A percentile compares a stretch with the other conserved stretches of the same genome.
These are phyloP conservation scores for Colletotrichum magnum DNA, from an alignment of 2,329 filamentous ascomycete genomes.

Conservation along the genomic window DNA sequence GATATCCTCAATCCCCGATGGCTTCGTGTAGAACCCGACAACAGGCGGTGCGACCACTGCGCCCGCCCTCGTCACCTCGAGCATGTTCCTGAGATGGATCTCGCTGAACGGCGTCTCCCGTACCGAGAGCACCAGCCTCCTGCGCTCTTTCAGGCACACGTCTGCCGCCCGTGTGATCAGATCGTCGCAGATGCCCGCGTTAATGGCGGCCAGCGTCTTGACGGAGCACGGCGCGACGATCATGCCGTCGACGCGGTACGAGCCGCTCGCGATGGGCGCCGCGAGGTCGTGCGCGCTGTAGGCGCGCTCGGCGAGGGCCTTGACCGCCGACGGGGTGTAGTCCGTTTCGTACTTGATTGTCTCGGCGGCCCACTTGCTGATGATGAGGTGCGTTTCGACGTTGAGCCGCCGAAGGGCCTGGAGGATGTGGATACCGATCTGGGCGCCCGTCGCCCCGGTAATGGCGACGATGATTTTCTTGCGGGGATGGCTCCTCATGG, in stretches of 20 bases:
- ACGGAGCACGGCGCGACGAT: constrained; percentile 63
- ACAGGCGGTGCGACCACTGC: constrained; percentile 62
- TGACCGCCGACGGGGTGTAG: constrained; percentile 7
- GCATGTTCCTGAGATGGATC: constrained; percentile 63
- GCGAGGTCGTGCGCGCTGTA: constrained; percentile 57
- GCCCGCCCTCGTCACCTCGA: constrained; percentile 52
- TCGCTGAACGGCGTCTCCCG: constrained; percentile 62
- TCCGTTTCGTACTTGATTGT: constrained; percentile 61
- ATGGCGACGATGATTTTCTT: constrained; percentile 61
- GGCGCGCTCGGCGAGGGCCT: constrained; percentile 10
- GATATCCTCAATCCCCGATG: constrained; percentile 55
- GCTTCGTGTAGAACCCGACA: constrained; percentile 59
- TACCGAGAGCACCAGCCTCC: constrained; percentile 56
- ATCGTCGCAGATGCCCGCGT: constrained; percentile 59
- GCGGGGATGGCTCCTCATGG: constrained; percentile 25
- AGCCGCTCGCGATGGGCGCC: constrained; percentile 60
- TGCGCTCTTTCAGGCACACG: constrained; percentile 61
- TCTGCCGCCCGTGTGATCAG: constrained; percentile 61
- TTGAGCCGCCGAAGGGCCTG: constrained; percentile 55
- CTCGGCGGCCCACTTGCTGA: constrained; percentile 63
- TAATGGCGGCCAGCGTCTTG: constrained; percentile 61
- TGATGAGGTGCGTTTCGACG: constrained; percentile 63
- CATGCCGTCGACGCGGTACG: constrained; percentile 60
- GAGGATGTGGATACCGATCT: constrained; percentile 58
- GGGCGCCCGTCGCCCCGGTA: constrained; percentile 64